Conservation (phyloP, 768 basidiomycete genomes). For the Brasilioporus rufonigricans region DNA sequence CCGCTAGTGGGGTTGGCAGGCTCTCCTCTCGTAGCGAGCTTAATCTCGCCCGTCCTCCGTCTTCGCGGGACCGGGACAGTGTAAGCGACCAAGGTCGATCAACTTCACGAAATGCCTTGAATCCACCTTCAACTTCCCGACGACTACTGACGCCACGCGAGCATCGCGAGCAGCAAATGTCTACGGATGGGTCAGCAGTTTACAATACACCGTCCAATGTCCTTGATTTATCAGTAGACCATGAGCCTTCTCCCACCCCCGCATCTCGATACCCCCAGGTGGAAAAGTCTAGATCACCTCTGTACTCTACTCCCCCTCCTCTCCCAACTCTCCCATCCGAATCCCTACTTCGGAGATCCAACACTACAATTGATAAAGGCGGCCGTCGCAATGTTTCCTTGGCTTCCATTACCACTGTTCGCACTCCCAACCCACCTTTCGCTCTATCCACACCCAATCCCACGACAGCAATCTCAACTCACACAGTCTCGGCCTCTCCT, state of each 20-base stretch:
- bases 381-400: constrained; percentile 43
- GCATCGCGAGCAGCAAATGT: constrained; percentile 43
- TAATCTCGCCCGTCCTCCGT: constrained; percentile 22
- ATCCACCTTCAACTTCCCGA: constrained; percentile 39
- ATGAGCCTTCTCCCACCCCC: constrained; percentile 50
- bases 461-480: constrained; percentile 65
- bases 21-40: constrained; percentile 27
- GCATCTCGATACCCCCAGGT: constrained; percentile 31
- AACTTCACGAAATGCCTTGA: constrained; percentile 19
- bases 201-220: constrained; percentile 25
- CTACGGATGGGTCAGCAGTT: constrained; percentile 4
- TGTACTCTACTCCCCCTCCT: constrained; percentile 56
- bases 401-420: constrained; percentile 44
- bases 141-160: constrained; percentile 59
- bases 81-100: constrained; percentile 27
- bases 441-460: constrained; percentile 53
- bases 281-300: constrained; percentile 45
- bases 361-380: constrained; percentile 22
- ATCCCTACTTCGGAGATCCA: constrained; percentile 33
- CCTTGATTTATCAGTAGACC: constrained; percentile 32
- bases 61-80: constrained; percentile 26
- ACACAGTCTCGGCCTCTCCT: constrained; percentile 56
- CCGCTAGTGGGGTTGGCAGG: constrained; percentile 22
- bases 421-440: constrained; percentile 41
- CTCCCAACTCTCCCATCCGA: constrained; percentile 62